These are phyloP conservation scores for Mycogone perniciosa DNA, from an alignment of 2,329 filamentous ascomycete genomes.

Conservation along the genomic window DNA sequence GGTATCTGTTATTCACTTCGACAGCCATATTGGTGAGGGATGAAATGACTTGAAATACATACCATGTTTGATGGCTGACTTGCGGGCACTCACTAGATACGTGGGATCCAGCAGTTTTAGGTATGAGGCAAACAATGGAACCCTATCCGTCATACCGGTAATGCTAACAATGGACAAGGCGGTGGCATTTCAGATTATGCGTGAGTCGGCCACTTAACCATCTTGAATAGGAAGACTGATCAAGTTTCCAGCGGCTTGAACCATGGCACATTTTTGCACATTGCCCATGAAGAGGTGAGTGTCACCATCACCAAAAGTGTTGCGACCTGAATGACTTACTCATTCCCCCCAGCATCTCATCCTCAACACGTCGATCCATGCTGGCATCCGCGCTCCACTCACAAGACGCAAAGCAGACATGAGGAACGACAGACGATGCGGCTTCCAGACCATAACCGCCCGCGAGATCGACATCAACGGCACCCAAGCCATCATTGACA, in stretches of 20 bases:
- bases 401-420: conserved; percentile 36
- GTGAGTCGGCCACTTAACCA: neutral
- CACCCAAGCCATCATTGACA: conserved; percentile 55
- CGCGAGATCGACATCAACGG: conserved; percentile 72
- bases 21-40: conserved; percentile 42
- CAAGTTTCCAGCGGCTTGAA: conserved; percentile 15
- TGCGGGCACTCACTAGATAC: conserved; percentile 11
- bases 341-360: conserved; percentile 42
- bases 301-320: neutral
- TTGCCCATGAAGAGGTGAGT: conserved; percentile 19
- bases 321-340: neutral
- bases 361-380: conserved; percentile 66
- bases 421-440: conserved; percentile 18
- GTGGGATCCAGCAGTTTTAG: conserved; percentile 18
- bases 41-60: neutral
- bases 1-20: conserved; percentile 64
- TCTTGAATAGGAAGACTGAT: neutral
- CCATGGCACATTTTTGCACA: conserved; percentile 21
- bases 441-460: conserved; percentile 18
- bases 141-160: neutral
- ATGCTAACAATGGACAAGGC: conserved; percentile 5
- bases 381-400: conserved; percentile 69
- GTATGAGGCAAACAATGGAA: neutral
- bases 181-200: conserved; percentile 19
- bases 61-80: neutral